These are phyloP conservation scores for Citrus australasica DNA, from an alignment of 345 rosid genomes.

Conservation along the genomic window DNA sequence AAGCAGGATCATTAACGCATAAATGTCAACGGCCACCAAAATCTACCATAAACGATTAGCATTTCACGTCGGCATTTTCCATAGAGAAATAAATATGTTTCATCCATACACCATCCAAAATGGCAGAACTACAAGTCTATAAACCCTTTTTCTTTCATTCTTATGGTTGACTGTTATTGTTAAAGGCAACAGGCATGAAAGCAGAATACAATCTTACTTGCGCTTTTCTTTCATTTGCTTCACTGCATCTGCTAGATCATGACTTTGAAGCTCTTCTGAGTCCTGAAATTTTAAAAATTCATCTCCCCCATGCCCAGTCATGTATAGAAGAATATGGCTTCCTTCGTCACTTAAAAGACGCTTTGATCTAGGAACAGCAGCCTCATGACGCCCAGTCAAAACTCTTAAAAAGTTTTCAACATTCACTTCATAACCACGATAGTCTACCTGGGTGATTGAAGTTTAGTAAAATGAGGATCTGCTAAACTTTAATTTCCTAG, in stretches of 20 bases:
- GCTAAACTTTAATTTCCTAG: neutral
- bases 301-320: slow-evolving; percentile 99
- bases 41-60: neutral
- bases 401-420: slow-evolving; percentile 88
- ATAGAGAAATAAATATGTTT: neutral
- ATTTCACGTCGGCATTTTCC: neutral
- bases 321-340: slow-evolving; percentile 92
- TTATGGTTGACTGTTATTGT: neutral
- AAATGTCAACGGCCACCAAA: neutral
- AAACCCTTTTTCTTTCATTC: neutral
- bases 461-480: slow-evolving; percentile 26
- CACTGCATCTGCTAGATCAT: slow-evolving; percentile 98
- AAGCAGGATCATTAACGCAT: neutral
- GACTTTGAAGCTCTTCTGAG: slow-evolving; percentile 96
- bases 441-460: slow-evolving; percentile 71
- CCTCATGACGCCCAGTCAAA: slow-evolving; percentile 85
- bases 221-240: slow-evolving; percentile 98
- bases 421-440: slow-evolving; percentile 95
- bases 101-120: neutral
- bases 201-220: slow-evolving; percentile 40
- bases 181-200: slow-evolving; percentile 11
- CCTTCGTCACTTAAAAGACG: slow-evolving; percentile 98
- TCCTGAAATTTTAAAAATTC: slow-evolving; percentile 96
- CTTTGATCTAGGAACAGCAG: slow-evolving; percentile 97
- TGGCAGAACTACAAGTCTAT: neutral